These are phyloP conservation scores for Peribolospora kevripleyi DNA, from an alignment of 768 basidiomycete genomes.

Conservation along the genomic window DNA sequence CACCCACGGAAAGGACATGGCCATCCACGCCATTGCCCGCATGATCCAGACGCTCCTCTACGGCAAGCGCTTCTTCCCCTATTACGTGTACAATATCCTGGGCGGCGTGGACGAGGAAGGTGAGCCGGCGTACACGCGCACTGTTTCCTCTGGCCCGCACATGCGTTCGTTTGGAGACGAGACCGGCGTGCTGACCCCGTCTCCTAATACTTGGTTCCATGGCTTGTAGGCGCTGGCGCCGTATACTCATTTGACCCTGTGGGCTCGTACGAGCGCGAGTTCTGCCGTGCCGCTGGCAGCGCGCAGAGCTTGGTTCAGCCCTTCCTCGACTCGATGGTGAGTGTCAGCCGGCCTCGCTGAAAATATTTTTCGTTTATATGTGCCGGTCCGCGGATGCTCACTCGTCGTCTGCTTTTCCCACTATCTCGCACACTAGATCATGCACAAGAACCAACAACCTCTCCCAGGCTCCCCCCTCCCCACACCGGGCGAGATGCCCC, in stretches of 20 bases:
- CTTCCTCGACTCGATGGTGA: slow-evolving; percentile 92
- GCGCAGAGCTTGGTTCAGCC: slow-evolving; percentile 88
- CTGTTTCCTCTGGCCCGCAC: background rate
- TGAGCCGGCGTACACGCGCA: slow-evolving; percentile 22
- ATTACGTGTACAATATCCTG: slow-evolving; percentile 81
- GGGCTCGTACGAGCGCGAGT: slow-evolving; percentile 89
- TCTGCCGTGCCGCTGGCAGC: slow-evolving; percentile 85
- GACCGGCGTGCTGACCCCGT: background rate
- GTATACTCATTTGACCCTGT: slow-evolving; percentile 99
- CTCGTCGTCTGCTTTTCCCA: slow-evolving; percentile 12
- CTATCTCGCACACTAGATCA: slow-evolving; percentile 42
- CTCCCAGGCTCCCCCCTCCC: slow-evolving; percentile 42
- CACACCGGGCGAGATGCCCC: slow-evolving; percentile 48
- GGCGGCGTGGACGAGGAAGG: slow-evolving; percentile 92
- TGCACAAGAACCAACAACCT: slow-evolving; percentile 83
- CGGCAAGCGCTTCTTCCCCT: slow-evolving; percentile 87
- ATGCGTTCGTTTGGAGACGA: too few relatives aligned
- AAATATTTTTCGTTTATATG: too few relatives aligned
- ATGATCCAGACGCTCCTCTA: slow-evolving; percentile 98
- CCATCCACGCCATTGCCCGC: slow-evolving; percentile 86
- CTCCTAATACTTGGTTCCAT: slow-evolving; percentile 22
- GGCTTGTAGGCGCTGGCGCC: slow-evolving; percentile 40
- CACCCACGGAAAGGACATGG: slow-evolving; percentile 91
- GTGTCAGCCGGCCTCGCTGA: slow-evolving; percentile 14
- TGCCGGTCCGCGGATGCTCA: background rate